Conservation (phyloP, 257 asterid species). For the Verbena officinalis region DNA sequence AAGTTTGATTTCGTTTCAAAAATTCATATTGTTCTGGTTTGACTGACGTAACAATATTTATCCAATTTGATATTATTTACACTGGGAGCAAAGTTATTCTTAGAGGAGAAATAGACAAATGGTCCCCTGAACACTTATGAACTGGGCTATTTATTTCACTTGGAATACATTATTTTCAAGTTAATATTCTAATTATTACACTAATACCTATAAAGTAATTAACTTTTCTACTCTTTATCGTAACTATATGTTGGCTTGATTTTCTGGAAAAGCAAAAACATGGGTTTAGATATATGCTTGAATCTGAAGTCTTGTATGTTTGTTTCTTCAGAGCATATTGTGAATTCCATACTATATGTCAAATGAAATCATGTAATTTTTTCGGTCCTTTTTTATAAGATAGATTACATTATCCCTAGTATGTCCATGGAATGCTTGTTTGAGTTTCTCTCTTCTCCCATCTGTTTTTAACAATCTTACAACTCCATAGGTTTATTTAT, state of each 20-base stretch:
- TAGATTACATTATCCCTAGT: not conserved
- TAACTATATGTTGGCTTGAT: not conserved
- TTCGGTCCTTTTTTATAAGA: not conserved
- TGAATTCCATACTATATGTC: not conserved
- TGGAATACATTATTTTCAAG: slow-evolving; percentile 7
- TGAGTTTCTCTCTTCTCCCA: not conserved
- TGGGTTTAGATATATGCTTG: not conserved
- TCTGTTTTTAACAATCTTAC: not conserved
- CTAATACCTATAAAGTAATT: not conserved
- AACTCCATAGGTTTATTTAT: not conserved
- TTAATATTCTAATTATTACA: not conserved
- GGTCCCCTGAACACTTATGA: not conserved
- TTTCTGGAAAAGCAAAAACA: not conserved
- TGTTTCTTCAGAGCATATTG: not conserved
- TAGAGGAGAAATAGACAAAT: slow-evolving; percentile 21
- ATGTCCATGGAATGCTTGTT: not conserved
- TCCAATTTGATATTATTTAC: slow-evolving; percentile 11
- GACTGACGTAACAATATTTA: not conserved
- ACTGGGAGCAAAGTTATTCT: slow-evolving; percentile 4
- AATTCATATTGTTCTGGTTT: not conserved
- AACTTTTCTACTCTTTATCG: not conserved
- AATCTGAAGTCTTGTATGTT: not conserved
- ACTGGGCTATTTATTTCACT: slow-evolving; percentile 17
- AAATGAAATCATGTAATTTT: no score
- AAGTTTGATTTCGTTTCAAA: not conserved